Evolutionary conservation across 2,329 filamentous ascomycete genomes (phyloP).

Genomic region (Aotearoamyces nothofagi): DNA sequence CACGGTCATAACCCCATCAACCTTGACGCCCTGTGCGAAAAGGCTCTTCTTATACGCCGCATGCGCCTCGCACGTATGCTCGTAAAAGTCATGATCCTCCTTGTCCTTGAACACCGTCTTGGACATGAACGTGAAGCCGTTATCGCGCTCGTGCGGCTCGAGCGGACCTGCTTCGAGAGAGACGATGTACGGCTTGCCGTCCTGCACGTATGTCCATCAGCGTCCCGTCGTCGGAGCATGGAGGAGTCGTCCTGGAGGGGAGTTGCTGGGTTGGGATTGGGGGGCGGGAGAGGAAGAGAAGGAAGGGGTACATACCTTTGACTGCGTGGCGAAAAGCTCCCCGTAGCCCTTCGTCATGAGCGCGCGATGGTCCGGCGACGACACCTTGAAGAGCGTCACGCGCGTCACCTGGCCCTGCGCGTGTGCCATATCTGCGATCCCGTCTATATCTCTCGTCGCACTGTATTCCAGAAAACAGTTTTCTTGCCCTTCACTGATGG

Average conservation of each 20-base stretch:
- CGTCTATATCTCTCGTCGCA: neutral
- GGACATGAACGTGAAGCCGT: slow-evolving; percentile 36
- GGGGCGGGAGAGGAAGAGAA: slow-evolving; percentile 1
- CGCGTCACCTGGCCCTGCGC: slow-evolving; percentile 25
- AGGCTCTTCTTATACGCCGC: slow-evolving; percentile 30
- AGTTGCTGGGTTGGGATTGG: neutral
- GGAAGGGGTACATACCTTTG: slow-evolving; percentile 23
- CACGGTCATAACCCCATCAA: too few species aligned
- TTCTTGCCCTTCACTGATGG: neutral
- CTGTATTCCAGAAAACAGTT: neutral
- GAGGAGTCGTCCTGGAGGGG: neutral
- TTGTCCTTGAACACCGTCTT: slow-evolving; percentile 36
- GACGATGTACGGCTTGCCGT: slow-evolving; percentile 41
- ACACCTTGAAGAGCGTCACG: slow-evolving; percentile 38
- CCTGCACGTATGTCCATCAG: slow-evolving; percentile 20
- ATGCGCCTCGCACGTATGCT: slow-evolving; percentile 37
- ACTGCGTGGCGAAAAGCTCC: slow-evolving; percentile 24
- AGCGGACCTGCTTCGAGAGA: slow-evolving; percentile 29
- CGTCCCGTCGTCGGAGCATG: neutral
- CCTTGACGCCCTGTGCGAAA: too few species aligned
- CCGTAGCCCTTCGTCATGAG: slow-evolving; percentile 30
- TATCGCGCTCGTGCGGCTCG: slow-evolving; percentile 30
- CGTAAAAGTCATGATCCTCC: slow-evolving; percentile 43
- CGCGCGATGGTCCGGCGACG: slow-evolving; percentile 26
- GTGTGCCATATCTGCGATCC: neutral